Evolutionary conservation across 1,139 yeast genomes (phyloP).

Genomic region (Debaryomyces coudertii): DNA sequence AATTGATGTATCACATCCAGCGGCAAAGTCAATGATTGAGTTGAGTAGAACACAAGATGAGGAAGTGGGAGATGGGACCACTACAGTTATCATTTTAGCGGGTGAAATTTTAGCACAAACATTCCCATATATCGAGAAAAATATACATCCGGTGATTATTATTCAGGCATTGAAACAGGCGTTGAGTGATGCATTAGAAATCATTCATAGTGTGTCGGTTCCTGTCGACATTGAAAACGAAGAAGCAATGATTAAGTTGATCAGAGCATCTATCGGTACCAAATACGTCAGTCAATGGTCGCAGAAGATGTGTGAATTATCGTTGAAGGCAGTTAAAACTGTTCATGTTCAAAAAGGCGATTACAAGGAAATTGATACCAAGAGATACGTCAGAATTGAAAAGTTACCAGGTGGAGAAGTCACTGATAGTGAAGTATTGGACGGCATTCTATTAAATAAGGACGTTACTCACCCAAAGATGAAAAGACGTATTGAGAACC

Average conservation of each 20-base stretch:
- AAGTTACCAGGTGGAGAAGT: constrained; percentile 98
- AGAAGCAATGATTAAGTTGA: constrained; percentile 81
- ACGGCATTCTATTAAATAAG: constrained; percentile 91
- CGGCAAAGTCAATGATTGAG: constrained; percentile 98
- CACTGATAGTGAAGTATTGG: constrained; percentile 81
- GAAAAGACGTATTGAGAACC: constrained; percentile 87
- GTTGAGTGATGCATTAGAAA: constrained; percentile 83
- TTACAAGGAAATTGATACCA: constrained; percentile 85
- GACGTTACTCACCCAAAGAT: constrained; percentile 98
- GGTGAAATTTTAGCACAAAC: constrained; percentile 97
- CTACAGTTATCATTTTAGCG: constrained; percentile 91
- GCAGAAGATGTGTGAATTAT: constrained; percentile 84
- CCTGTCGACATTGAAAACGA: constrained; percentile 87
- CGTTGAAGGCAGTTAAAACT: constrained; percentile 85
- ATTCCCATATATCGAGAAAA: constrained; percentile 89
- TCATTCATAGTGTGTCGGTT: constrained; percentile 80
- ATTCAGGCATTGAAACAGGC: constrained; percentile 95
- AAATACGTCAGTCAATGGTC: constrained; percentile 94
- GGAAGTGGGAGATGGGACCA: constrained; percentile 98
- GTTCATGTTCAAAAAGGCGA: constrained; percentile 71
- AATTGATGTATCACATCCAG: constrained; percentile 94
- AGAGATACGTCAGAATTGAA: constrained; percentile 91
- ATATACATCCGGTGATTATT: constrained; percentile 95
- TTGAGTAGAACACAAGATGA: constrained; percentile 97
- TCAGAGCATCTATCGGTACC: constrained; percentile 93